Evolutionary conservation across 2,329 filamentous ascomycete genomes (phyloP), one percentile per base, ranked within the genome.

Genomic region (Aspergillus melleus): DNA sequence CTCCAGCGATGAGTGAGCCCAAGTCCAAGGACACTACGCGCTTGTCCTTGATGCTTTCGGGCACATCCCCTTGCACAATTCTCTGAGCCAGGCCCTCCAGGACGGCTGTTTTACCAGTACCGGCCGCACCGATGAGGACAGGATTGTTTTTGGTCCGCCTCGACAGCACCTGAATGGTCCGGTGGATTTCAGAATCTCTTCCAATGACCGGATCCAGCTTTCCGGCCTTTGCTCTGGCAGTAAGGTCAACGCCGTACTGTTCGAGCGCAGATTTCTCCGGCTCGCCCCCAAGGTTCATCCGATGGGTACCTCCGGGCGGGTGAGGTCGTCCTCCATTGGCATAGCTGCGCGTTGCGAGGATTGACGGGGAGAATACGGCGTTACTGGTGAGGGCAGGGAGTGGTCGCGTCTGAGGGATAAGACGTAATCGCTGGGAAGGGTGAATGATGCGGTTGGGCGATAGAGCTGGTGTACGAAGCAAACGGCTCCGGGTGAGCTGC

Each of bases 181-280:
- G 84, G 71, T 96, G 91, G 55, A 98, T 96, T 74, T 97, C 95
- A 5, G 86, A 82, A 69, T 97, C 93, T 74, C 95, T 85, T 20
- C 95, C 95, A 71, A 99, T 98, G 14, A 98, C 94, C 0, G 95
- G 95, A 71, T 99, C 95, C 3, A 99, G 83, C 73, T 96, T 97
- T 46, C 95, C 95, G 52, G 90, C 89, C 73, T 85, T 90, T 20
- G 95, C 95, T 69, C 86, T 86, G 12, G 87, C 90, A 1, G 95
- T 98, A 55, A 99, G 81, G 73, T 99, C 94, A 61, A 97, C 83
- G 59, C 95, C 95, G 71, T 88, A 99, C 75, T 96, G 86, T 75
- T 98, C 94, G 54, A 98, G 79, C 0, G 95, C 93, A 2, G 93
- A 83, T 77, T 97, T 96, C 76, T 97, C 84, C 6, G 80, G 80